A percentile compares a stretch with the other conserved stretches of the same genome.
Conservation (phyloP, 176 grass and related monocot species). For the Typha latifolia region DNA sequence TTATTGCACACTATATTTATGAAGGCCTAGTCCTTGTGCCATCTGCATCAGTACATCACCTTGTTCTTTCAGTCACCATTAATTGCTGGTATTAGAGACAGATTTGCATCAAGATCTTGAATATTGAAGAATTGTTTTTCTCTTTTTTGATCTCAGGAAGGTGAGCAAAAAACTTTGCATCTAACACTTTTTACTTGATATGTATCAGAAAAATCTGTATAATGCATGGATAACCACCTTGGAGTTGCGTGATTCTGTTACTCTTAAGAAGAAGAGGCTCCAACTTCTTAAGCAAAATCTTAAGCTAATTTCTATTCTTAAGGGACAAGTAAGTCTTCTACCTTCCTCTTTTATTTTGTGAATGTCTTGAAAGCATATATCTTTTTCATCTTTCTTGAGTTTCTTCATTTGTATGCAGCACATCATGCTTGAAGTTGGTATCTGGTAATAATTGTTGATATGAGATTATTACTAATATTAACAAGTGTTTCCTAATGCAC, state of each 20-base stretch:
- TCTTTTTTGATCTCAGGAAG: neutral
- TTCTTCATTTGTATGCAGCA: neutral
- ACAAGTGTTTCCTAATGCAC: no score
- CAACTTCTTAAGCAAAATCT: constrained; percentile 11
- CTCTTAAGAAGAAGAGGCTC: constrained; percentile 13
- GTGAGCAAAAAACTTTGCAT: neutral
- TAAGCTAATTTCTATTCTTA: constrained; percentile 18
- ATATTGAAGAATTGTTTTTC: neutral
- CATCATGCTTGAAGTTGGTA: neutral
- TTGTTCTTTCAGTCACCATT: neutral
- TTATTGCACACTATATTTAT: neutral
- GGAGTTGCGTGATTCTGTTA: constrained; percentile 16
- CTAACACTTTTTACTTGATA: neutral
- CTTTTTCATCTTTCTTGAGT: neutral
- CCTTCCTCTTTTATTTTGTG: neutral
- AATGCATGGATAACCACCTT: constrained; percentile 1
- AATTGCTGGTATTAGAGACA: neutral
- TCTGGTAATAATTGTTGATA: no score
- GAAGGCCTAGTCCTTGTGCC: neutral
- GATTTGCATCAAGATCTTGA: neutral
- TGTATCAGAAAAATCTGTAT: constrained; percentile 17
- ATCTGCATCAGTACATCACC: neutral
- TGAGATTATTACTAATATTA: no score
- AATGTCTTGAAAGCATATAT: neutral
- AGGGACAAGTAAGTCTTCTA: constrained; percentile 16